phyloP scores from a whole-genome alignment of 305 asterid species.

The Solanum hybrid region DNA sequence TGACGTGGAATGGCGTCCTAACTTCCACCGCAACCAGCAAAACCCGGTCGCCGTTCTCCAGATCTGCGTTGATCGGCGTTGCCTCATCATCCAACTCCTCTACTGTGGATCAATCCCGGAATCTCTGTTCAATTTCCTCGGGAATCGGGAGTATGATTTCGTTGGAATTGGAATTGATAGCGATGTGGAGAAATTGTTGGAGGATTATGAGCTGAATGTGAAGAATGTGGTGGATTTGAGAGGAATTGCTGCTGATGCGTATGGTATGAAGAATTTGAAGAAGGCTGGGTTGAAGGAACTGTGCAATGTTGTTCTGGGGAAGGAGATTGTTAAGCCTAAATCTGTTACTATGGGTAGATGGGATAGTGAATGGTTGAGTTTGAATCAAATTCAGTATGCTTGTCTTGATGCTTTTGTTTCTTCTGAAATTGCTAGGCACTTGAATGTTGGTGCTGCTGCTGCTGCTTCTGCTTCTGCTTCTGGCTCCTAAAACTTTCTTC shows the following conservation, averaged over 20 bases:
- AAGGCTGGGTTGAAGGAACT: conserved; percentile 11
- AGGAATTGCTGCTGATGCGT: background rate
- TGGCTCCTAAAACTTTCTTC: background rate
- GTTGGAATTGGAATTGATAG: conserved; percentile 17
- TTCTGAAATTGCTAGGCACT: background rate
- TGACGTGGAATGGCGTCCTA: conserved; percentile 42
- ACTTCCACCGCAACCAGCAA: background rate
- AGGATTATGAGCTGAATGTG: conserved; percentile 14
- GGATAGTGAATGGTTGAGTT: conserved; percentile 3
- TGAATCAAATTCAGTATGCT: background rate
- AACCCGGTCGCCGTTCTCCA: conserved; percentile 32
- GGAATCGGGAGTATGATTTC: conserved; percentile 3
- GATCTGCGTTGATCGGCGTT: conserved; percentile 29
- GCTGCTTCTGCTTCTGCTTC: background rate
- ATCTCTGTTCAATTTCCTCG: background rate
- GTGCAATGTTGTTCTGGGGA: conserved; percentile 3
- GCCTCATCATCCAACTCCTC: conserved; percentile 28
- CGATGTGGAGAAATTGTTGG: conserved; percentile 14
- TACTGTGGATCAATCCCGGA: background rate
- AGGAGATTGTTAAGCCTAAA: background rate
- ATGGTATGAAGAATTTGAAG: background rate
- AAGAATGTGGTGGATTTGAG: conserved; percentile 16
- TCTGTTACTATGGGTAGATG: conserved; percentile 4
- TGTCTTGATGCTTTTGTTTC: conserved; percentile 8
- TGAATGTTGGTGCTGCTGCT: background rate